phyloP scores from a whole-genome alignment of 176 grass and related monocot genomes.

The Zea luxurians region DNA sequence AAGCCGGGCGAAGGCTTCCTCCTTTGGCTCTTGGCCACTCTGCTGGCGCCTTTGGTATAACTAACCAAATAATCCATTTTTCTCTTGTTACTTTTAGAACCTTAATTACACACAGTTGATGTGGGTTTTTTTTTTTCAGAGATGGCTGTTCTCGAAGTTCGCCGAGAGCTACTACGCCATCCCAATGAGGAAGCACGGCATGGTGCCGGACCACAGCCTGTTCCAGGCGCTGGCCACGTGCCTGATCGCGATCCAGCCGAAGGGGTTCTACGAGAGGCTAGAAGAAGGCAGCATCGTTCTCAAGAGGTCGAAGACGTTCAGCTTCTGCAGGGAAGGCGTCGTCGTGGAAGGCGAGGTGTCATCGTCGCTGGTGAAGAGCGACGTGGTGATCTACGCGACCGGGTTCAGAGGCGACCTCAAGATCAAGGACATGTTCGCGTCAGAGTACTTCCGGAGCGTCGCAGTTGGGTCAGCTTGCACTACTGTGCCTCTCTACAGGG shows the following conservation, averaged over 20 bases:
- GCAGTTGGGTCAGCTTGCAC: no score
- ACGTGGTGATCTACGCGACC: constrained; percentile 53
- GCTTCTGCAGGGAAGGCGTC: constrained; percentile 54
- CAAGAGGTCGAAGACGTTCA: constrained; percentile 52
- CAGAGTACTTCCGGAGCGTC: constrained; percentile 34
- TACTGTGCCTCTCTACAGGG: constrained; percentile 14
- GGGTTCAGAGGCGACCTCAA: constrained; percentile 56
- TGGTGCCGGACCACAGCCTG: constrained; percentile 56
- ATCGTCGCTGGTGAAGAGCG: constrained; percentile 26
- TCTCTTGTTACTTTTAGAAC: neutral
- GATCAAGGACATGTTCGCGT: constrained; percentile 57
- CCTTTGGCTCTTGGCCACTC: constrained; percentile 20
- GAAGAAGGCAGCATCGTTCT: constrained; percentile 62
- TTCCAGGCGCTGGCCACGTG: constrained; percentile 41
- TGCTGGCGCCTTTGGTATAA: constrained; percentile 44
- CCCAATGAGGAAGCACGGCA: constrained; percentile 49
- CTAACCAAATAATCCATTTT: neutral
- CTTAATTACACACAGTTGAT: neutral
- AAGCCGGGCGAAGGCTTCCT: constrained; percentile 48
- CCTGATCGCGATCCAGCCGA: constrained; percentile 44
- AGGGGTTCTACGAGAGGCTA: constrained; percentile 51
- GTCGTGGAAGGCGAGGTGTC: constrained; percentile 39
- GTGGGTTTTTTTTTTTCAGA: neutral
- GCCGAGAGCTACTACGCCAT: constrained; percentile 57
- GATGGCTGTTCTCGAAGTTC: constrained; percentile 52